Base-by-base conservation (phyloP, 2,329 filamentous ascomycete species). In the Alternaria brassicae region DNA sequence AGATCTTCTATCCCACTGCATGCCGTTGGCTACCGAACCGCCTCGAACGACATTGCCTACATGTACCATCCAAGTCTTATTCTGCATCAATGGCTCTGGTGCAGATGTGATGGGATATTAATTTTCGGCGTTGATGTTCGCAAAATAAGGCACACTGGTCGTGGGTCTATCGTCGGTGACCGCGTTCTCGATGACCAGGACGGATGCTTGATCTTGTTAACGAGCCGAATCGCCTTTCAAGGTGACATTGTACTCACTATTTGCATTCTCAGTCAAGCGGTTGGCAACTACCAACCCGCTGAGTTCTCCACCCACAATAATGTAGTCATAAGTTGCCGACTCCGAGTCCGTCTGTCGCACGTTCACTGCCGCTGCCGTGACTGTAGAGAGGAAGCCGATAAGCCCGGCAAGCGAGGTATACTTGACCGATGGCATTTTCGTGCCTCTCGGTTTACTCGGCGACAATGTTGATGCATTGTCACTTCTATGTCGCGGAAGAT, bases 1-100 rank as follows among this genome's bases (percentile, higher is more conserved):
- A 9, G 65, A 61, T 19, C 69, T 76, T 8, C 75, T 62, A 41
- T 73, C 72, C 54, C 72, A 76, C 25, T 70, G 63, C 71, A 78
- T 72, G 2, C 72, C 72, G 61, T 78, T 78, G 48, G 77, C 64
- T 1, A 69, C 66, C 3, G 69, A 68, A n/a, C 72, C 69, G 4
- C 75, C 76, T 28, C 76, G 75, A 3, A 77, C 68, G 8, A 72
- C 68, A 15, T 67, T 67, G 15, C 69, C 72, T 7, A 69, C 64
- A 23, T 49, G 48, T 12, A 74, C 61, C 9, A 28, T 51, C 52
- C 54, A 71, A 1, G 66, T 66, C 19, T 59, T 58, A 42, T 75
- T 71, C 15, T 65, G 59, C 39, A 77, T 60, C 23, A 53, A 56
- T 1, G 62, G 63, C 21, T 66, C 63, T 23, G 68, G 68, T 1